phyloP scores from a whole-genome alignment of 140 eudicot species.

The Flaveria floridana region DNA sequence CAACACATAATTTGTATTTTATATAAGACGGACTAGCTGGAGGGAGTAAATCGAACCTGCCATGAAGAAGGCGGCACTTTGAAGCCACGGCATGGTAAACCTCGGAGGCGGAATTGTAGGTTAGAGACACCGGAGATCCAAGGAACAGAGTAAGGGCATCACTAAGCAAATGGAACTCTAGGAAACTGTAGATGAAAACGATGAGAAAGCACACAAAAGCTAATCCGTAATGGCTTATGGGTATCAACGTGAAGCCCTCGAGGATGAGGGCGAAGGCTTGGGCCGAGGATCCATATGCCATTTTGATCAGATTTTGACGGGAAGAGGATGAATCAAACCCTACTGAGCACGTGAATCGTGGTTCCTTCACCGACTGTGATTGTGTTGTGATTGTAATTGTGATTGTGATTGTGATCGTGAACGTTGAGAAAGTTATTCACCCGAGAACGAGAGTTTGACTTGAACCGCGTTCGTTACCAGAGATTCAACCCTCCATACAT shows the following conservation, averaged over 20 bases:
- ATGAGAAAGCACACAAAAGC: conserved; percentile 26
- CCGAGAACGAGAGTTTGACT: no score
- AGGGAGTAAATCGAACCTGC: conserved; percentile 43
- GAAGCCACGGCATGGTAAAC: conserved; percentile 68
- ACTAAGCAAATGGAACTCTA: conserved; percentile 72
- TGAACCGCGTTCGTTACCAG: no score
- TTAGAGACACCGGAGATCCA: conserved; percentile 60
- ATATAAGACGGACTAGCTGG: not conserved
- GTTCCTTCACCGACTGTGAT: no score
- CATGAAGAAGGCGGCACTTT: conserved; percentile 72
- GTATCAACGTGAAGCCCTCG: conserved; percentile 43
- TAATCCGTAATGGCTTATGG: conserved; percentile 42
- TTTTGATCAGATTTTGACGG: not conserved
- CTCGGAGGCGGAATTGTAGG: conserved; percentile 60
- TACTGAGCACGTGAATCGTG: not conserved
- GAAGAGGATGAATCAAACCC: not conserved
- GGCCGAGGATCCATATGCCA: not conserved
- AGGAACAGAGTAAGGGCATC: conserved; percentile 65
- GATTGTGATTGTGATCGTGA: not conserved
- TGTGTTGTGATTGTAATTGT: no score
- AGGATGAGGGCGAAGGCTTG: conserved; percentile 35
- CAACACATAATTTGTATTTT: not conserved
- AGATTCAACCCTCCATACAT: no score
- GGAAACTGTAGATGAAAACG: conserved; percentile 56
- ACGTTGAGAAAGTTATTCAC: no score